phyloP scores from a whole-genome alignment of 495 filamentous ascomycete genomes.

The Saxispiralis lemnorum region DNA sequence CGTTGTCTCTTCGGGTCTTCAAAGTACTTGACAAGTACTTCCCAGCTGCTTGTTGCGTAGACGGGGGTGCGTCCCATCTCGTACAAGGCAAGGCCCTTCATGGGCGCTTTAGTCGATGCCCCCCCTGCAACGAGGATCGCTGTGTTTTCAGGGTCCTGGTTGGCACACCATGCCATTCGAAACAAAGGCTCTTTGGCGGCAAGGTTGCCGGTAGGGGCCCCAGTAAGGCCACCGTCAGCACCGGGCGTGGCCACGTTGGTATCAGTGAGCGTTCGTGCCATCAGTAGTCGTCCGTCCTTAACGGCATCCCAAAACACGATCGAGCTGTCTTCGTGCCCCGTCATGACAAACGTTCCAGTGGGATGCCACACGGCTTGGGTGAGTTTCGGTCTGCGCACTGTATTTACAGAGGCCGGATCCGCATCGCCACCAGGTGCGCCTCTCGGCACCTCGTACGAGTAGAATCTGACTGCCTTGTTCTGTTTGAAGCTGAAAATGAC shows the following conservation, averaged over 20 bases:
- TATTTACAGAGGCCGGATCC: conserved; percentile 33
- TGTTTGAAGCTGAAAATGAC: conserved; percentile 88
- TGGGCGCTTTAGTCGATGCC: conserved; percentile 37
- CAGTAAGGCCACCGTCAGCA: conserved; percentile 23
- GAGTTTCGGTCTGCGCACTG: conserved; percentile 47
- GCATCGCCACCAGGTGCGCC: conserved; percentile 78
- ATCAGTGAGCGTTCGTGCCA: conserved; percentile 63
- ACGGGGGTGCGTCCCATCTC: conserved; percentile 78
- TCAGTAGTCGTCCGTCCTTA: conserved; percentile 71
- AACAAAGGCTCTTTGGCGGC: conserved; percentile 52
- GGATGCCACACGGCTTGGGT: conserved; percentile 84
- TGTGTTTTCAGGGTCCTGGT: conserved; percentile 81
- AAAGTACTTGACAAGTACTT: conserved; percentile 59
- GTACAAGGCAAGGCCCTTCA: conserved; percentile 66
- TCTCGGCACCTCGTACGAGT: conserved; percentile 62
- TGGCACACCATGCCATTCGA: conserved; percentile 75
- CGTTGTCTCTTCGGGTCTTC: conserved; percentile 48
- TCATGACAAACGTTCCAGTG: conserved; percentile 76
- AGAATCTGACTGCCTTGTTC: conserved; percentile 54
- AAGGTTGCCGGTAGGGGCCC: conserved; percentile 25
- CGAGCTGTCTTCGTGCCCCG: conserved; percentile 74
- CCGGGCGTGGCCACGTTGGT: conserved; percentile 49
- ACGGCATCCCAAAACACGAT: conserved; percentile 77
- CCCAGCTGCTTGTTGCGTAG: conserved; percentile 80
- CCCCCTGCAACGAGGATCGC: conserved; percentile 77